A percentile compares a stretch with the other conserved stretches of the same genome.
phyloP scores from a whole-genome alignment of 805 yeast species.

The Teunomyces panamensis region DNA sequence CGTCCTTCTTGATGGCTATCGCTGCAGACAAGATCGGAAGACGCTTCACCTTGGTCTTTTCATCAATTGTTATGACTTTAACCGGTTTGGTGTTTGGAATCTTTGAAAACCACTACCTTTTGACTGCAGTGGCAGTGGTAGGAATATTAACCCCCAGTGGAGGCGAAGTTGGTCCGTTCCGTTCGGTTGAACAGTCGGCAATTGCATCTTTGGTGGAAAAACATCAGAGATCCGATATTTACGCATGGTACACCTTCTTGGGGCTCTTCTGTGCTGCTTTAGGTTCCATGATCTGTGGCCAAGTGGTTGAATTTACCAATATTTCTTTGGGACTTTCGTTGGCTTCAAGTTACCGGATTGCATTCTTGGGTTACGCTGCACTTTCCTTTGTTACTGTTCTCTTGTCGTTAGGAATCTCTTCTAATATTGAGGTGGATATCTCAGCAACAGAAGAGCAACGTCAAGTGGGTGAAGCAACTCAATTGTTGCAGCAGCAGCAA shows the following conservation, averaged over 20 bases:
- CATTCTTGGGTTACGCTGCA: conserved; percentile 24
- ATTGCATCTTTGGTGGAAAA: conserved; percentile 45
- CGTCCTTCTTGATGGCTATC: conserved; percentile 45
- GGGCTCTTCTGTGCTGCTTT: conserved; percentile 48
- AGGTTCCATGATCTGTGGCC: conserved; percentile 45
- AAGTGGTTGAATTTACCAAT: conserved; percentile 15
- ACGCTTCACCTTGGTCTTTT: conserved; percentile 33
- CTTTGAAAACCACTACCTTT: conserved; percentile 27
- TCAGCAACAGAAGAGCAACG: background rate
- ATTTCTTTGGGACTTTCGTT: conserved; percentile 15
- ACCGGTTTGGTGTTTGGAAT: conserved; percentile 43
- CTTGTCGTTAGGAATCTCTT: conserved; percentile 15
- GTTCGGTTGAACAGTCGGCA: conserved; percentile 54
- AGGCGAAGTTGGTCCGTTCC: conserved; percentile 57
- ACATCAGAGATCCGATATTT: conserved; percentile 49
- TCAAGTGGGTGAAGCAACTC: conserved; percentile 12
- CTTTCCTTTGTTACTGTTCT: conserved; percentile 18
- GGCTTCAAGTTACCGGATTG: conserved; percentile 26
- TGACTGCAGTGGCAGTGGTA: conserved; percentile 38
- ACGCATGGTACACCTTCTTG: conserved; percentile 54
- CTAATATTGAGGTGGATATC: conserved; percentile 14
- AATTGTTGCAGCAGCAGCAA: conserved; percentile 9
- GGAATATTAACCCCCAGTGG: conserved; percentile 62
- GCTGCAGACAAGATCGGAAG: conserved; percentile 50
- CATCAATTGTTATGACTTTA: conserved; percentile 39